Evolutionary conservation across 805 yeast genomes (phyloP), one percentile per base, ranked within the genome.

Genomic region (Huiozyma naganishii): DNA sequence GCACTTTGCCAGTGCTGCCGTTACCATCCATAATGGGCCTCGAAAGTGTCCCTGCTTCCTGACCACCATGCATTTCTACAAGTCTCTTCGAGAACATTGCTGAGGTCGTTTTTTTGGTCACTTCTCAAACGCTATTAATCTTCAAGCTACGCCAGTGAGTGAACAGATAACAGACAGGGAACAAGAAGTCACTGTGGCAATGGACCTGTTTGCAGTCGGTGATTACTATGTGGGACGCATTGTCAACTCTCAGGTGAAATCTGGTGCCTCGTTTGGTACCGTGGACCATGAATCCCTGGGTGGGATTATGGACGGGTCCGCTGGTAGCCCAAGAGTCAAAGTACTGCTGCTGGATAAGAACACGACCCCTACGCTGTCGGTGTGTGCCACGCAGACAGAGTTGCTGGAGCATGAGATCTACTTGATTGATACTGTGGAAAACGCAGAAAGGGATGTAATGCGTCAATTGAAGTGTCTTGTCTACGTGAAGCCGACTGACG

Each of bases 311-410:
- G 33, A 30, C 9, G 13, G 36, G 36, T 12, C 8, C 36, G 12
- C 17, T 12, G n/a, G 27, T 23, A 41, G 36, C 39, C 54, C 62
- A 27, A 57, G 72, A 48, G 79, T 89, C 46, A 77, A 77, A 50
- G 95, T 89, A 29, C 69, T 92, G 33, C 69, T 92, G 35, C 71
- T 92, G 45, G 98, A 92, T 58, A 68, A 74, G 41, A 71, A 72
- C 50, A 90, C 98, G 2, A 84, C 94, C 6, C 72, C 88, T 0
- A 78, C 88, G 27, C 76, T 92, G 23, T 87, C 97, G n/a, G 72
- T 92, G 74, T 79, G 83, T 52, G 77, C 94, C 29, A 83, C 96
- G 2, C 98, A 92, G 59, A 80, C 94, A 3, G 83, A 80, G 44
- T 70, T 92, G 38, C 71, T 92, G 34, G 78, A 82, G 51, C 76